Percentiles rank a stretch among this genome's conserved stretches.
Conservation (phyloP, 2,329 filamentous ascomycete species). For the Talaromyces albobiverticillius region DNA sequence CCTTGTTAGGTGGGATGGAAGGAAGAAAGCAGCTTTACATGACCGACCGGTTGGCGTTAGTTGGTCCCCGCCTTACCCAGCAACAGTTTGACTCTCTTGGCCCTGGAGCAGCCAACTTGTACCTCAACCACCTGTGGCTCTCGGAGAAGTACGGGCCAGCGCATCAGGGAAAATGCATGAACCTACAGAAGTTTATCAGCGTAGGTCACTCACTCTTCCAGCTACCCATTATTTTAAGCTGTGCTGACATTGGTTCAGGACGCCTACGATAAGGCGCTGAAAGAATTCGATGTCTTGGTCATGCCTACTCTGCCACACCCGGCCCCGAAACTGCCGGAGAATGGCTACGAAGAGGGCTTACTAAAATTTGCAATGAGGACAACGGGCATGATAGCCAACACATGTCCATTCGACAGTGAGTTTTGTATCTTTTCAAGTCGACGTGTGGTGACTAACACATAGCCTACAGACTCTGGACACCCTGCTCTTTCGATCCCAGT, state of each 20-base stretch:
- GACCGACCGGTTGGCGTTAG: conserved; percentile 4
- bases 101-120: conserved; percentile 7
- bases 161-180: conserved; percentile 7
- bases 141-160: conserved; percentile 3
- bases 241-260: conserved; percentile 1
- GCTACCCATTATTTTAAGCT: neutral
- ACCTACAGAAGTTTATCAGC: conserved; percentile 9
- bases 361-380: conserved; percentile 7
- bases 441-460: neutral
- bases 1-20: conserved; percentile 6
- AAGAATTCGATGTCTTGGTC: conserved; percentile 1
- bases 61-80: conserved; percentile 3
- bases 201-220: neutral
- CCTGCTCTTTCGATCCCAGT: conserved; percentile 1
- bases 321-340: conserved; percentile 4
- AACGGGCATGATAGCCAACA: conserved; percentile 5
- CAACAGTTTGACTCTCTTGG: conserved; percentile 5
- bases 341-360: conserved; percentile 7
- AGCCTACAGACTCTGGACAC: neutral
- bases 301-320: conserved; percentile 7
- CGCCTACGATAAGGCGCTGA: conserved; percentile 1
- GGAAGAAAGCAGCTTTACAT: conserved; percentile 9
- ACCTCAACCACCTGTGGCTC: conserved; percentile 6
- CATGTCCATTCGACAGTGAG: conserved; percentile 4
- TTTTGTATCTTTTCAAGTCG: neutral